Evolutionary conservation across 163 green algal species (phyloP).

Genomic region (Volvox carteri): DNA sequence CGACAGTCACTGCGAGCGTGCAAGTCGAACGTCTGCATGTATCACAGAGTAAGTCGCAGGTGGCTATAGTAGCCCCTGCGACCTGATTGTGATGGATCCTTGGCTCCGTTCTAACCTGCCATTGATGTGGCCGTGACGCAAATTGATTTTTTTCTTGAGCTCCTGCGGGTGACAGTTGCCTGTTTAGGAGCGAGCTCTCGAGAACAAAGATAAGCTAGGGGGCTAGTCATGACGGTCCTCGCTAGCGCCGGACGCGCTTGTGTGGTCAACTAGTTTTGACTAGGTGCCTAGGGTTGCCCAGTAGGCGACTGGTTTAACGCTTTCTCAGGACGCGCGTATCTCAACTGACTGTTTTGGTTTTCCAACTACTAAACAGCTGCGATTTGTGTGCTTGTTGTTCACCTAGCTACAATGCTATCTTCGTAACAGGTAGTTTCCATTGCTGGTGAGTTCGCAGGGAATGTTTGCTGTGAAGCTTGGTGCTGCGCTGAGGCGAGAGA

Average conservation of each 20-base stretch:
- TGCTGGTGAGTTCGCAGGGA: constrained; percentile 9
- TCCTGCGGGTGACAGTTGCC: not conserved
- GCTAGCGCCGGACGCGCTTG: constrained; percentile 1
- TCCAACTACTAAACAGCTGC: constrained; percentile 16
- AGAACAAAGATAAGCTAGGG: not conserved
- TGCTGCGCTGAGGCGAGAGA: not conserved
- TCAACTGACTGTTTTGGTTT: constrained; percentile 41
- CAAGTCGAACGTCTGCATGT: constrained; percentile 1
- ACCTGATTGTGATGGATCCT: constrained; percentile 3
- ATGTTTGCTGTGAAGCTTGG: not conserved
- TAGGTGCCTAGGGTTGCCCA: constrained; percentile 38
- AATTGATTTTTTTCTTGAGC: constrained; percentile 49
- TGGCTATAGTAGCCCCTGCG: not conserved
- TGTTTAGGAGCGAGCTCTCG: not conserved
- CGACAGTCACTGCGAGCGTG: constrained; percentile 12
- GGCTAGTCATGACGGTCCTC: not conserved
- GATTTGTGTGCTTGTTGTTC: constrained; percentile 38
- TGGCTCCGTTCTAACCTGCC: constrained; percentile 3
- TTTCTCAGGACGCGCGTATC: constrained; percentile 9
- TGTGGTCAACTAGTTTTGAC: constrained; percentile 34
- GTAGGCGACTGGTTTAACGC: constrained; percentile 28
- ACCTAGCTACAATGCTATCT: not conserved
- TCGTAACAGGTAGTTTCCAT: not conserved
- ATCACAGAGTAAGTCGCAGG: not conserved
- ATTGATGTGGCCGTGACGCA: constrained; percentile 27